These are phyloP conservation scores for Otatea glauca DNA, from an alignment of 176 grass and related monocot genomes.

Conservation along the genomic window DNA sequence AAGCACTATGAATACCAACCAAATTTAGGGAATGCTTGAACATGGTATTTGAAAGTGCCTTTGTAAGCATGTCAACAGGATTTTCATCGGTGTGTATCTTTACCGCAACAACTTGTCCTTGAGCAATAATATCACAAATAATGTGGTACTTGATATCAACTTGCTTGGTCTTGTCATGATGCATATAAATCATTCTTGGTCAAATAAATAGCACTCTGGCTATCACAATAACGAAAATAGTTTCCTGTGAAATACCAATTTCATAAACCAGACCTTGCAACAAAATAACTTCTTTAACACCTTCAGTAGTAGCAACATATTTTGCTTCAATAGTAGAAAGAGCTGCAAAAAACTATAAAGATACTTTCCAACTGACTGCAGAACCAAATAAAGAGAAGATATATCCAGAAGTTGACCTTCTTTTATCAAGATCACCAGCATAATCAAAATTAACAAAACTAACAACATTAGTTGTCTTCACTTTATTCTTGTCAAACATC, in stretches of 20 bases:
- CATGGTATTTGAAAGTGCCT: no score
- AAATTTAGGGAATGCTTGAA: neutral
- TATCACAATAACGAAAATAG: neutral
- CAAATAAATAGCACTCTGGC: neutral
- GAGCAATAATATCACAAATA: no score
- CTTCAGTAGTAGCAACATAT: neutral
- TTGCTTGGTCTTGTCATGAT: no score
- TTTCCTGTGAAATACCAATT: neutral
- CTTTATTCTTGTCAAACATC: no score
- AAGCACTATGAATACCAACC: neutral
- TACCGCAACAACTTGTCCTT: neutral
- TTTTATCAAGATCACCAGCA: no score
- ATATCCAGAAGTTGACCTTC: neutral
- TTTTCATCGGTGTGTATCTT: neutral
- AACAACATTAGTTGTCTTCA: no score
- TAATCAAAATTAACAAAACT: no score
- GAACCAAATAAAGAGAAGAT: neutral
- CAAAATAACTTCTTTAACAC: neutral
- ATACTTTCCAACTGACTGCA: neutral
- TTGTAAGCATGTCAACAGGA: no score
- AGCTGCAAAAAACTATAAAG: neutral
- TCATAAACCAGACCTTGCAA: neutral
- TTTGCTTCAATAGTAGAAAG: neutral
- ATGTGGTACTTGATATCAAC: neutral
- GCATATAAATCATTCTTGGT: neutral